Evolutionary conservation across 192 early-diverging fungal species (phyloP).

Genomic region (Podila minutissima): DNA sequence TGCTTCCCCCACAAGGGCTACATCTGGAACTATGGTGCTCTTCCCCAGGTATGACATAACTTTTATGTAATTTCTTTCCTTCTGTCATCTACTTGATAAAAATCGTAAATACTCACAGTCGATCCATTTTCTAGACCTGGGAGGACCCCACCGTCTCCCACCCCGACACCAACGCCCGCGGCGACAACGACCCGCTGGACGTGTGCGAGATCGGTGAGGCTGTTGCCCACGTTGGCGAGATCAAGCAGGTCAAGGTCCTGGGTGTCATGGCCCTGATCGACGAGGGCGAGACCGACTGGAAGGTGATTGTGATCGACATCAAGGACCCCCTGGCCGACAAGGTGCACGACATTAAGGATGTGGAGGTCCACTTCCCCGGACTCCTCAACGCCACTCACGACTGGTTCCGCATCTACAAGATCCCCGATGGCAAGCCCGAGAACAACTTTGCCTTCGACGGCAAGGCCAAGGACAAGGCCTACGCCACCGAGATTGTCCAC

Average conservation of each 20-base stretch:
- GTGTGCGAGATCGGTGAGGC: conserved; percentile 98
- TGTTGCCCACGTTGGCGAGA: conserved; percentile 90
- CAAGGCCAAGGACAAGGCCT: conserved; percentile 83
- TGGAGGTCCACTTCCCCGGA: conserved; percentile 96
- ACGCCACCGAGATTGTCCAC: conserved; percentile 88
- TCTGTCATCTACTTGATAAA: background rate
- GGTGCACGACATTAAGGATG: conserved; percentile 98
- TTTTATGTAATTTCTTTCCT: background rate
- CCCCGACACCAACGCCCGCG: conserved; percentile 93
- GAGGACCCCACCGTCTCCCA: conserved; percentile 92
- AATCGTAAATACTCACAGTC: no score
- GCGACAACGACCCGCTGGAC: conserved; percentile 98
- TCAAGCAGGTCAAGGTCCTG: conserved; percentile 99
- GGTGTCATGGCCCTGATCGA: conserved; percentile 98
- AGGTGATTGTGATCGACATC: conserved; percentile 96
- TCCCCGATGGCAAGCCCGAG: conserved; percentile 99
- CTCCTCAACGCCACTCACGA: conserved; percentile 96
- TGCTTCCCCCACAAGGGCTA: conserved; percentile 99
- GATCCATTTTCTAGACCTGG: conserved; percentile 77
- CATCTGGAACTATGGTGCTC: conserved; percentile 99
- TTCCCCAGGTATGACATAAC: conserved; percentile 78
- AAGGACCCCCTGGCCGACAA: conserved; percentile 97
- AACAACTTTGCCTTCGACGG: conserved; percentile 98
- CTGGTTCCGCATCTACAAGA: conserved; percentile 99
- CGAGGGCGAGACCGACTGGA: conserved; percentile 99